Conservation (phyloP, 306 rosid genomes). For the Trichosanthes cucumerina region DNA sequence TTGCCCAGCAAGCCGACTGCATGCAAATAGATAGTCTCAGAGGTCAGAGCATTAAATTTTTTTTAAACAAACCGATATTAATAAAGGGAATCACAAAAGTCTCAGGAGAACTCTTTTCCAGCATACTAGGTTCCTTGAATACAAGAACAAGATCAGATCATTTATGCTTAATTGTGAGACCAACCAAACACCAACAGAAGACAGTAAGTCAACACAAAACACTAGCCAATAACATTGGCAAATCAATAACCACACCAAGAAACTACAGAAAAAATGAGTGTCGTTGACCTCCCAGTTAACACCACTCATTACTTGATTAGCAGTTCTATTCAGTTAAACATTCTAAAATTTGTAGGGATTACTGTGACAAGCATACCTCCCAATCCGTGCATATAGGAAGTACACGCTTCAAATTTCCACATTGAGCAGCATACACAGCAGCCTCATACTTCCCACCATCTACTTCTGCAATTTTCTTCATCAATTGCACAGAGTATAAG, state of each 20-base stretch:
- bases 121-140: slow-evolving; percentile 5
- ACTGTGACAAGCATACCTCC: slow-evolving; percentile 54
- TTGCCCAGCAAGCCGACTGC: slow-evolving; percentile 99
- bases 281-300: background rate
- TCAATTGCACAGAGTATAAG: slow-evolving; percentile 4
- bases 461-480: slow-evolving; percentile 82
- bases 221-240: background rate
- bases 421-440: slow-evolving; percentile 80
- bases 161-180: background rate
- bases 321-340: background rate
- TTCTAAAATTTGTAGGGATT: background rate
- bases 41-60: background rate
- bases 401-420: slow-evolving; percentile 77
- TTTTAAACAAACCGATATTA: background rate
- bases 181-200: background rate
- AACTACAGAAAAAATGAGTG: background rate
- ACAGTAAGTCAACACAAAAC: background rate
- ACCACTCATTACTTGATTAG: background rate
- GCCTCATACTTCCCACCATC: slow-evolving; percentile 93
- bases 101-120: background rate
- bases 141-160: background rate
- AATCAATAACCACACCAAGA: background rate
- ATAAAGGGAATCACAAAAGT: slow-evolving; percentile 1
- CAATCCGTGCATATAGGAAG: slow-evolving; percentile 93
- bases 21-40: slow-evolving; percentile 8